Base-by-base conservation (phyloP, 2,329 filamentous ascomycete genomes). In the Aspergillus quadricinctus region DNA sequence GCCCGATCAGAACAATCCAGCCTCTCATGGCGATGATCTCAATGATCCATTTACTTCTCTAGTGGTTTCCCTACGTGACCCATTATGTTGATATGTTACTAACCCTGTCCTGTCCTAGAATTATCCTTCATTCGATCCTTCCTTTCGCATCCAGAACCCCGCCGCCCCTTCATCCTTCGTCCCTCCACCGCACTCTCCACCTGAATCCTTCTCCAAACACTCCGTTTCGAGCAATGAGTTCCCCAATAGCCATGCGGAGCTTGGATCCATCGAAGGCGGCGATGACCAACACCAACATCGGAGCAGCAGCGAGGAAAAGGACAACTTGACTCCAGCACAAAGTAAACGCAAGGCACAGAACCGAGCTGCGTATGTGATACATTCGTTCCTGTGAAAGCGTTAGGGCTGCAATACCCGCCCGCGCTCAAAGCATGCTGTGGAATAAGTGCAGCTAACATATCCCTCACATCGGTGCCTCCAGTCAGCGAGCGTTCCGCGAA, bases 401-500 rank as follows among this genome's bases (percentile, higher is more conserved):
- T 17, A 37, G 14, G 31, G 31, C 14, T 37, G 6, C 31, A 7
- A 37, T 37, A 37, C 31, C 17, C 1, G 14, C 31, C 31, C 31
- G 31, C 31, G 14, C 31, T 37, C 5, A 7, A 17, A 37, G 14
- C 14, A 37, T 37, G 14, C 31, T 37, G 31, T 37, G 31, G 14
- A 37, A 37, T 37, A 17, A 37, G 4, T 17, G 31, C 6, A 4
- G 14, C 31, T 37, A 17, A 37, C 31, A 17, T 37, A 17, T 17
- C 14, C 5, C 14, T 14, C 5, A 9, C 3, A 43, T 14, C n/a
- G n/a, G 11, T 17, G n/a, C 10, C 1, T 52, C 55, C 57, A 97
- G 93, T 49, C 94, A 97, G 81, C 88, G 93, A 66, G 93, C 94
- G 31, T 97, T 97, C 74, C 90, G 93, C 58, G 93, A 97, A 75